These are phyloP conservation scores for Vitis amurensis DNA, from an alignment of 164 flowering plant species.

Conservation along the genomic window DNA sequence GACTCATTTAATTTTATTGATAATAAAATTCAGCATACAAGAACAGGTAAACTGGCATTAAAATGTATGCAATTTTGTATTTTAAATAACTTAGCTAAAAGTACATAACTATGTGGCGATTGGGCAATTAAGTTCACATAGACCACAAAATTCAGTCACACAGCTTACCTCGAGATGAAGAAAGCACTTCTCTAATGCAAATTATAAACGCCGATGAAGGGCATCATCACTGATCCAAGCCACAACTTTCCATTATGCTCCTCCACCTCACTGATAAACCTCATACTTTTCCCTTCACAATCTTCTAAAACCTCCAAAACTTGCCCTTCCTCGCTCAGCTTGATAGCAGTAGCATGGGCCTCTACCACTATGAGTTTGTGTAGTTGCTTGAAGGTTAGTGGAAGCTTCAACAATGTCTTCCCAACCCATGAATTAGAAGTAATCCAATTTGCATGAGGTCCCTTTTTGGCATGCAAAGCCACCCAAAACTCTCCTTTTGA, in stretches of 20 bases:
- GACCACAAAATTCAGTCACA: no score
- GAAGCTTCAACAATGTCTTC: constrained; percentile 36
- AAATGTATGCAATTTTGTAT: no score
- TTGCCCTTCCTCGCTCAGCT: constrained; percentile 48
- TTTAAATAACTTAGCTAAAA: no score
- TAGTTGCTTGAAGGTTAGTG: constrained; percentile 37
- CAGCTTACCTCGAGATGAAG: no score
- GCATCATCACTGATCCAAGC: constrained; percentile 69
- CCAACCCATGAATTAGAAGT: constrained; percentile 36
- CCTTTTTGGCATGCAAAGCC: constrained; percentile 54
- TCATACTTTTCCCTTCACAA: constrained; percentile 48
- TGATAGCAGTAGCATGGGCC: constrained; percentile 55
- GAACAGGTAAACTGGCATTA: no score
- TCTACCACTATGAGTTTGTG: constrained; percentile 44
- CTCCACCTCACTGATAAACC: constrained; percentile 63
- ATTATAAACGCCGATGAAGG: constrained; percentile 47
- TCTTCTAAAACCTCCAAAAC: constrained; percentile 61
- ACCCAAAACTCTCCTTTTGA: constrained; percentile 72
- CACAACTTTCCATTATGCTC: constrained; percentile 68
- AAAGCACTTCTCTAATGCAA: neutral
- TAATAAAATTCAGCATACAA: no score
- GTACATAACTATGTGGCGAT: no score
- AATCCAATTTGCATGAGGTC: constrained; percentile 21
- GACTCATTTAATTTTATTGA: no score
- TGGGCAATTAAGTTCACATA: no score